Percentiles rank a stretch among this genome's conserved stretches.
These are phyloP conservation scores for Amanita rimosa DNA, from an alignment of 768 basidiomycete species.

Conservation along the genomic window DNA sequence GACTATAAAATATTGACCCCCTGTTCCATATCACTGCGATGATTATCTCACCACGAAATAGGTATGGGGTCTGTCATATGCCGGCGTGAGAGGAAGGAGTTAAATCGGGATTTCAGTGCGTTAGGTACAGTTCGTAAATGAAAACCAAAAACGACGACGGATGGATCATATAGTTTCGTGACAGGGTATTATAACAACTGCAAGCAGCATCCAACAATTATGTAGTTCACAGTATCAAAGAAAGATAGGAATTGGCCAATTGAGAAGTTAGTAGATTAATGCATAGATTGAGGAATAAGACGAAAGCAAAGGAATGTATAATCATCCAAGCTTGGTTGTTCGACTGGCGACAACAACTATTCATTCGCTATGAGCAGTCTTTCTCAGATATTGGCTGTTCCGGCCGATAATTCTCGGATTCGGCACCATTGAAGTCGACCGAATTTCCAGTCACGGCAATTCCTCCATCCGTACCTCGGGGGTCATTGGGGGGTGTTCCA, in stretches of 20 bases:
- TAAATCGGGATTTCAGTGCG: too few relatives aligned
- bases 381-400: slow-evolving; percentile 38
- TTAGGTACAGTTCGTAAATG: not conserved
- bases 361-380: slow-evolving; percentile 31
- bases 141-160: not conserved
- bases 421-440: slow-evolving; percentile 27
- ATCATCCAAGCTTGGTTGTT: not conserved
- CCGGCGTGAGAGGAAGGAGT: not conserved
- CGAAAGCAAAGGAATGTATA: not conserved
- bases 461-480: slow-evolving; percentile 27
- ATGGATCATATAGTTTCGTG: not conserved
- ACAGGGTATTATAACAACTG: slow-evolving; percentile 5
- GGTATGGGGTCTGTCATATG: slow-evolving; percentile 10
- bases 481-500: slow-evolving; percentile 52
- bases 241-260: not conserved
- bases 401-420: slow-evolving; percentile 24
- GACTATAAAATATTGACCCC: slow-evolving; percentile 18
- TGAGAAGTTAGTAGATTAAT: slow-evolving; percentile 2
- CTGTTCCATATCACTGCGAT: not conserved
- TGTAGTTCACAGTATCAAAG: slow-evolving; percentile 1
- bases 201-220: slow-evolving; percentile 1
- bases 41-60: slow-evolving; percentile 17
- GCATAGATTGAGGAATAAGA: slow-evolving; percentile 2
- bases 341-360: not conserved
- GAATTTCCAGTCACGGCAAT: slow-evolving; percentile 29